Evolutionary conservation across 495 filamentous ascomycete species (phyloP), one percentile per base, ranked within the genome.

Genomic region (Penicillium egyptiacum): DNA sequence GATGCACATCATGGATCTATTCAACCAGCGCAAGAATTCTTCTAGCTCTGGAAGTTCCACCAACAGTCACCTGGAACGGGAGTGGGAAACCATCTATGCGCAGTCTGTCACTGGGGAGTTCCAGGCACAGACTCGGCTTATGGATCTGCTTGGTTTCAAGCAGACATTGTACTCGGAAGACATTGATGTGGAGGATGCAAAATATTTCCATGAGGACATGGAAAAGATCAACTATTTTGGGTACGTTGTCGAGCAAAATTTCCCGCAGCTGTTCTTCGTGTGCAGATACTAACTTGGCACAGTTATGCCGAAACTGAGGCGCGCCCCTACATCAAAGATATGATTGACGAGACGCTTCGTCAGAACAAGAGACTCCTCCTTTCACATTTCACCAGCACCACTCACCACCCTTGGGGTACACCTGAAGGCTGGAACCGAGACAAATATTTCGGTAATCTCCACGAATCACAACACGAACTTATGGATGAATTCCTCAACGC

Each of bases 201-300:
- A 72, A 51, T 69, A 75, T 43, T 59, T 40, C 22, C 65, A 68
- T 57, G 14, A 70, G 56, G 51, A 64, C 49, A 35, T 25, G 73
- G 73, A 58, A 41, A 73, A 77, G 51, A 61, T 73, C 53, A 79
- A 79, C 26, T 79, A 79, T 47, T 79, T 79, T 48, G 77, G 76
- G 47, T 68, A 61, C 17, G 72, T 71, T 17, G 57, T 76, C 40
- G 65, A 66, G 28, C 48, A 72, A 11, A 56, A 62, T n/a, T 61
- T 66, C 67, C 11, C 61, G 64, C n/a, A 7, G 3, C 26, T 7
- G 16, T 28, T n/a, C 4, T 17, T 60, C 68, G 10, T 53, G 68
- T 16, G 23, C 70, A 5, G 37, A 54, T n/a, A 62, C 68, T 42
- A 71, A 70, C 26, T 58, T 66, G 1, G 63, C 65, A 1, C n/a